Evolutionary conservation across 371 early-diverging fungal genomes (phyloP).

Genomic region (Actinomucor elegans): DNA sequence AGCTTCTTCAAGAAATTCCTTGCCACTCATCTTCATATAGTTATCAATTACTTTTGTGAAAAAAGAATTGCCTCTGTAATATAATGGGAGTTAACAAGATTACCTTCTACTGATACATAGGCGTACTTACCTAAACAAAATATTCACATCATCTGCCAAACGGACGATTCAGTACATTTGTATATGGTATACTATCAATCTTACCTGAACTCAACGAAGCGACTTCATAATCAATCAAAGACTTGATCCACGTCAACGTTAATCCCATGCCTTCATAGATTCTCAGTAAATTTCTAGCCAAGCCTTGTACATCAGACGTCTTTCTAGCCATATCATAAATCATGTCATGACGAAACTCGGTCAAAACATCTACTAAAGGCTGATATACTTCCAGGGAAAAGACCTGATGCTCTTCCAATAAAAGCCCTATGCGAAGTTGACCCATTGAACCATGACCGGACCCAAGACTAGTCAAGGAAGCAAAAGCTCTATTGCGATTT

Average conservation of each 20-base stretch:
- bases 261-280: slow-evolving; percentile 51
- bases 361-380: slow-evolving; percentile 27
- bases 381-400: slow-evolving; percentile 28
- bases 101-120: background rate
- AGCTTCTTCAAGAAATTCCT: slow-evolving; percentile 69
- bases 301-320: slow-evolving; percentile 53
- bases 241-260: slow-evolving; percentile 57
- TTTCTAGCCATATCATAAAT: slow-evolving; percentile 47
- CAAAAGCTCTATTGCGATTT: slow-evolving; percentile 27
- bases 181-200: no score
- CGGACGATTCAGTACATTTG: no score
- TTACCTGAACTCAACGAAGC: slow-evolving; percentile 44
- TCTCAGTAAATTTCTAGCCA: slow-evolving; percentile 55
- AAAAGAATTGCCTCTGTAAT: slow-evolving; percentile 70
- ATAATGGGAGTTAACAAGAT: slow-evolving; percentile 1
- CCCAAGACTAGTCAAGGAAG: slow-evolving; percentile 31
- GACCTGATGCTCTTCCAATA: slow-evolving; percentile 61
- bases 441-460: slow-evolving; percentile 35
- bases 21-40: slow-evolving; percentile 79
- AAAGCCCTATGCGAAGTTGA: slow-evolving; percentile 56
- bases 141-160: slow-evolving; percentile 48
- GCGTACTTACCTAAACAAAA: slow-evolving; percentile 54
- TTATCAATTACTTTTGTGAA: slow-evolving; percentile 80
- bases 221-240: slow-evolving; percentile 63
- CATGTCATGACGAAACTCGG: slow-evolving; percentile 49